These are phyloP conservation scores for Tardiomyces blankii DNA, from an alignment of 1,139 yeast genomes.

Conservation along the genomic window DNA sequence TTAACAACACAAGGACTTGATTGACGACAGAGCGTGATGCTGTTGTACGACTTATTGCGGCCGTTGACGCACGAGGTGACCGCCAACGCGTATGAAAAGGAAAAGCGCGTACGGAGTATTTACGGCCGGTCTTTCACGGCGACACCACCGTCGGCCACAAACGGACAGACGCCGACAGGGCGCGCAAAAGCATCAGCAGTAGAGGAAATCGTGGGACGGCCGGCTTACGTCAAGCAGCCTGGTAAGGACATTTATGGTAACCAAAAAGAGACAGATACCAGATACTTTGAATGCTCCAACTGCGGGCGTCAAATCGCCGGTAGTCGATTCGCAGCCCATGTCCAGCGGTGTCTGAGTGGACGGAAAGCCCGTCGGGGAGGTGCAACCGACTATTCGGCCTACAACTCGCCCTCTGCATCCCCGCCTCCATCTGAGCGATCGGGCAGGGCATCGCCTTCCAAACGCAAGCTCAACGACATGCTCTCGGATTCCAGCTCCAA, in stretches of 20 bases:
- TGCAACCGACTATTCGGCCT: conserved; percentile 1
- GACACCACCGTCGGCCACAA: conserved; percentile 15
- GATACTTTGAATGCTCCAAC: conserved; percentile 66
- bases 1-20: not conserved
- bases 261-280: conserved; percentile 32
- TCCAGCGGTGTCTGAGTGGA: conserved; percentile 76
- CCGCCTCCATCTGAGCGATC: conserved; percentile 3
- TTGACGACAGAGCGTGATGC: conserved; percentile 16
- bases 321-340: conserved; percentile 83
- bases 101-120: conserved; percentile 22
- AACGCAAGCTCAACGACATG: not conserved
- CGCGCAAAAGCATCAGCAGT: conserved; percentile 9
- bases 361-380: conserved; percentile 15
- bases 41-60: conserved; percentile 30
- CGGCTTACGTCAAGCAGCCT: conserved; percentile 17
- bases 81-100: conserved; percentile 30
- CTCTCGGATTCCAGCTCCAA: not conserved
- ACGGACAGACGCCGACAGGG: conserved; percentile 6
- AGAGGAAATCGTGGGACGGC: conserved; percentile 18
- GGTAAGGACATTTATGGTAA: conserved; percentile 43
- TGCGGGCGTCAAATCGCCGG: conserved; percentile 87
- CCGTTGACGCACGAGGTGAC: conserved; percentile 35
- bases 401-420: conserved; percentile 6
- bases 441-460: not conserved
- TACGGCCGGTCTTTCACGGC: conserved; percentile 17